A percentile compares a stretch with the other conserved stretches of the same genome.
These are phyloP conservation scores for Penicillium griseofulvum DNA, from an alignment of 2,329 filamentous ascomycete genomes.

Conservation along the genomic window DNA sequence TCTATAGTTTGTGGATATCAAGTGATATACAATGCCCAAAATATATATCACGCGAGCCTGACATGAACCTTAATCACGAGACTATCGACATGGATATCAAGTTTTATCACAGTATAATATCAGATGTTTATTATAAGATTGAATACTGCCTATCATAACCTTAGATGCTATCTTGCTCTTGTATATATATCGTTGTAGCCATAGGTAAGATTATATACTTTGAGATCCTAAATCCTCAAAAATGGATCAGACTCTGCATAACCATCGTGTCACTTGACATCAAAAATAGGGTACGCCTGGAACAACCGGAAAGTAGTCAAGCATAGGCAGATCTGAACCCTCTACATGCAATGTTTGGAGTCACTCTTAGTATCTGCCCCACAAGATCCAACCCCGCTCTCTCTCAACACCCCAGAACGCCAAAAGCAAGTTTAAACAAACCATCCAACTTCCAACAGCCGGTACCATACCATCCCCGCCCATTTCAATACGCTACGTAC, in stretches of 20 bases:
- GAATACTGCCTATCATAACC: too few species aligned
- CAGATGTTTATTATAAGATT: neutral
- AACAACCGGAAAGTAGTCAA: neutral
- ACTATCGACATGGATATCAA: neutral
- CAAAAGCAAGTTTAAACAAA: neutral
- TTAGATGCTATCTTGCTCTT: too few species aligned
- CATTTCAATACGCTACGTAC: neutral
- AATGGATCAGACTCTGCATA: neutral
- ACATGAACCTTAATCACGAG: neutral
- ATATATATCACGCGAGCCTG: neutral
- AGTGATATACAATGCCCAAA: neutral
- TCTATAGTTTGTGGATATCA: neutral
- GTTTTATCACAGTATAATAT: neutral
- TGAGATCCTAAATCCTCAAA: neutral
- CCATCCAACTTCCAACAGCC: neutral
- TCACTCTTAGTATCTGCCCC: slow-evolving; percentile 7
- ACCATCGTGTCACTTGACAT: neutral
- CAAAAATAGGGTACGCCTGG: neutral
- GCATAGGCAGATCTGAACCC: neutral
- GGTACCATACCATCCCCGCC: slow-evolving; percentile 1
- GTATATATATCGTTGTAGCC: neutral
- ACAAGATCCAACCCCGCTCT: slow-evolving; percentile 16
- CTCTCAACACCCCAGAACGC: slow-evolving; percentile 10
- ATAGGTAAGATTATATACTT: neutral
- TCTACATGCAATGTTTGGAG: neutral